Evolutionary conservation across 2,329 filamentous ascomycete genomes (phyloP).

Genomic region (Knufia petricola): DNA sequence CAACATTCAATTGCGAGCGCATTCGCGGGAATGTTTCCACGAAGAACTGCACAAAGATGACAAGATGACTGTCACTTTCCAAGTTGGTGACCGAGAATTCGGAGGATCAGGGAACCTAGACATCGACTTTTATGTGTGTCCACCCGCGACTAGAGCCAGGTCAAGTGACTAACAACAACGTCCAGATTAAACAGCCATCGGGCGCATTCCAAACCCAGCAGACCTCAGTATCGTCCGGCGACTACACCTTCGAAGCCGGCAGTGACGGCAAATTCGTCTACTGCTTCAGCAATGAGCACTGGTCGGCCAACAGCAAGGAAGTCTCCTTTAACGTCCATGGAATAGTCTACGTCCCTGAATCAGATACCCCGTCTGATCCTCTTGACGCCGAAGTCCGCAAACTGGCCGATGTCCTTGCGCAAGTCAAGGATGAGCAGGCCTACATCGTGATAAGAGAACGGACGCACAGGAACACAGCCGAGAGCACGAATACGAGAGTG

Average conservation of each 20-base stretch:
- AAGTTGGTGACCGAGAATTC: slow-evolving; percentile 94
- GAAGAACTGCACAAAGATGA: slow-evolving; percentile 87
- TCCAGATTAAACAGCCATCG: slow-evolving; percentile 66
- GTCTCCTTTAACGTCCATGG: slow-evolving; percentile 99
- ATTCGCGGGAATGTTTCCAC: slow-evolving; percentile 96
- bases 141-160: slow-evolving; percentile 8
- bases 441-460: slow-evolving; percentile 95
- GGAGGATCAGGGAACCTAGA: slow-evolving; percentile 89
- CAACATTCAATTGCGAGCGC: slow-evolving; percentile 89
- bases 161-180: slow-evolving; percentile 1
- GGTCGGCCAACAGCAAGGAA: slow-evolving; percentile 92
- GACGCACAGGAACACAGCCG: slow-evolving; percentile 94
- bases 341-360: slow-evolving; percentile 90
- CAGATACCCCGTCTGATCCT: slow-evolving; percentile 73
- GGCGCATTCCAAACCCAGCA: slow-evolving; percentile 70
- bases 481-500: slow-evolving; percentile 93
- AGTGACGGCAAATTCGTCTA: slow-evolving; percentile 85
- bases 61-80: slow-evolving; percentile 97
- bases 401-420: slow-evolving; percentile 73
- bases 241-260: slow-evolving; percentile 80
- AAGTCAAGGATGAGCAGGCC: slow-evolving; percentile 94
- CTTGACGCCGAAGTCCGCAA: slow-evolving; percentile 81
- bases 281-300: slow-evolving; percentile 99
- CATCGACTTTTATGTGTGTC: slow-evolving; percentile 90
- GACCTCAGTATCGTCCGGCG: slow-evolving; percentile 74